phyloP scores from a whole-genome alignment of 23 red algal species.

The Pyropia yezoensis region DNA sequence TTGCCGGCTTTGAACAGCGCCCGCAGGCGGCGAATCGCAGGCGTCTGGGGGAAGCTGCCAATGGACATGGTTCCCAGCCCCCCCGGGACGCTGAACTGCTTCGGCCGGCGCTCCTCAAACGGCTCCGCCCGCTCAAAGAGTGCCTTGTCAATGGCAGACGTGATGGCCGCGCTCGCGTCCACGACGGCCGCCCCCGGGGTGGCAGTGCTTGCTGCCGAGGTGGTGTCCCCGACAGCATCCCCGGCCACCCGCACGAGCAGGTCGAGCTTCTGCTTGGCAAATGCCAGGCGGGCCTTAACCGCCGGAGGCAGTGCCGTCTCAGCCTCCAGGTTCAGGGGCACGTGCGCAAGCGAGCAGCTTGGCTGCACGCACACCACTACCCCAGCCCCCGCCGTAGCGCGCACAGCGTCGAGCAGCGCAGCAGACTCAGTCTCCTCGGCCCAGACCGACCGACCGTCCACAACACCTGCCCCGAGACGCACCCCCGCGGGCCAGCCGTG shows the following conservation, averaged over 20 bases:
- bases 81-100: constrained; percentile 43
- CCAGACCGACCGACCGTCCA: constrained; percentile 88
- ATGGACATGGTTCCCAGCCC: constrained; percentile 76
- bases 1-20: constrained; percentile 44
- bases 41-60: constrained; percentile 77
- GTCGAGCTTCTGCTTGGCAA: constrained; percentile 79
- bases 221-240: not conserved
- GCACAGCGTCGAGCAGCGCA: constrained; percentile 5
- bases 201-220: not conserved
- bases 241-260: constrained; percentile 18
- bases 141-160: constrained; percentile 13
- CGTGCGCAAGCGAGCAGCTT: constrained; percentile 75
- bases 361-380: constrained; percentile 36
- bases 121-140: constrained; percentile 16
- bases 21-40: constrained; percentile 41
- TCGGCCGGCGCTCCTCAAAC: constrained; percentile 42
- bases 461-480: constrained; percentile 44
- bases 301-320: constrained; percentile 40
- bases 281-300: constrained; percentile 29
- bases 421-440: constrained; percentile 9
- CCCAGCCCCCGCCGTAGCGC: constrained; percentile 1
- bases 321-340: constrained; percentile 42
- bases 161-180: constrained; percentile 3
- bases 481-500: constrained; percentile 19
- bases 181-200: not conserved